A percentile compares a stretch with the other conserved stretches of the same genome.
These are phyloP conservation scores for Aulographum hederae DNA, from an alignment of 2,329 filamentous ascomycete genomes.

Conservation along the genomic window DNA sequence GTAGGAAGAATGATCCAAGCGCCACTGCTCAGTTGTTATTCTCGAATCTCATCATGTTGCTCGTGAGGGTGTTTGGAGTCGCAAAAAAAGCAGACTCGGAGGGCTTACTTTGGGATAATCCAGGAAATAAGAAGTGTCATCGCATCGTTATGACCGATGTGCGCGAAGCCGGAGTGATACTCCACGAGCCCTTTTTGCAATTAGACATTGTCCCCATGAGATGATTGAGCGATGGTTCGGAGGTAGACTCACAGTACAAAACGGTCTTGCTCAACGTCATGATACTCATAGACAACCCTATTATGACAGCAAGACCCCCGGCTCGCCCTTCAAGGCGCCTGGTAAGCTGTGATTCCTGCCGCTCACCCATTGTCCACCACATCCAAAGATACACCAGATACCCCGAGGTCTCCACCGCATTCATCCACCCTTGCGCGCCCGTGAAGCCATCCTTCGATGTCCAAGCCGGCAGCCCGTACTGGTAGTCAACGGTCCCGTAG, in stretches of 20 bases:
- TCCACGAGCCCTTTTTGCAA: conserved; percentile 36
- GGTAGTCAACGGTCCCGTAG: conserved; percentile 61
- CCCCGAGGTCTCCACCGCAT: conserved; percentile 46
- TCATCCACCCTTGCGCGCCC: conserved; percentile 52
- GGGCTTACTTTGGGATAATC: conserved; percentile 46
- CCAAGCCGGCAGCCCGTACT: conserved; percentile 64
- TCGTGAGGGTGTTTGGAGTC: background rate
- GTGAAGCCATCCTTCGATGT: conserved; percentile 56
- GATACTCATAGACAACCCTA: conserved; percentile 1
- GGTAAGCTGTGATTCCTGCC: conserved; percentile 15
- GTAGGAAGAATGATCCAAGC: conserved; percentile 45
- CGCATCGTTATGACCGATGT: conserved; percentile 43
- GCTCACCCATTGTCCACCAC: conserved; percentile 17
- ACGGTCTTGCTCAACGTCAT: conserved; percentile 51
- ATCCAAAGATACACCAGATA: conserved; percentile 46
- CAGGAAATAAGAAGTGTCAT: conserved; percentile 37
- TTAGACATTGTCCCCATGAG: conserved; percentile 1
- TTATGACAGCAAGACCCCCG: conserved; percentile 12
- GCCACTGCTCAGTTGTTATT: conserved; percentile 25
- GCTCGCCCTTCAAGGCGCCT: conserved; percentile 20
- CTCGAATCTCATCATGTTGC: conserved; percentile 5
- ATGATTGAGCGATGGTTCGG: too few relatives aligned
- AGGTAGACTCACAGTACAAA: conserved; percentile 44
- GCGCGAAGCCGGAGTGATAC: conserved; percentile 38
- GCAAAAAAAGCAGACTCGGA: background rate